Evolutionary conservation across 345 rosid genomes (phyloP).

Genomic region (Lepidium aucheri): DNA sequence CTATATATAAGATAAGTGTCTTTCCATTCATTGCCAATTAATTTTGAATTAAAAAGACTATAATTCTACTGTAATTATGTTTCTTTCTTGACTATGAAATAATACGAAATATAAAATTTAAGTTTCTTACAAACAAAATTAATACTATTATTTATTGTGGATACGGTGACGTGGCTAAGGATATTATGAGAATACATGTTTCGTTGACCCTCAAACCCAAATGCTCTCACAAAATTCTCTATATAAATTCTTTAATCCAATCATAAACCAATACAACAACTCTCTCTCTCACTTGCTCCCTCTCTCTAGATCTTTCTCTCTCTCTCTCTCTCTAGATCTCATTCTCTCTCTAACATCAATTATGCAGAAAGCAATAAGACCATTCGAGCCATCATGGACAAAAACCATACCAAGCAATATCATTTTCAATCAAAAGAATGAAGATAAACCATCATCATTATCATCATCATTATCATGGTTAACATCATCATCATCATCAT

Average conservation of each 20-base stretch:
- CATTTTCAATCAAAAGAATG: slow-evolving; percentile 7
- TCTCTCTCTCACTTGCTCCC: slow-evolving; percentile 3
- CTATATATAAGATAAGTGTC: too few relatives aligned
- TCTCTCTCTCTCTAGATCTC: neutral
- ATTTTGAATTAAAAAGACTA: too few relatives aligned
- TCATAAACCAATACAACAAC: slow-evolving; percentile 10
- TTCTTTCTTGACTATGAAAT: too few relatives aligned
- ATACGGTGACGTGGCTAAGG: slow-evolving; percentile 22
- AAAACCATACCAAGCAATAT: slow-evolving; percentile 6
- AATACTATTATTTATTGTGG: neutral
- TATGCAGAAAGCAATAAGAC: slow-evolving; percentile 27
- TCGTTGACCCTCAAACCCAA: slow-evolving; percentile 17
- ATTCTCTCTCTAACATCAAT: slow-evolving; percentile 9
- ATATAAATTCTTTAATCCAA: slow-evolving; percentile 14
- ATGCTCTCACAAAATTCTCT: slow-evolving; percentile 9
- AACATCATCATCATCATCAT: slow-evolving; percentile 16
- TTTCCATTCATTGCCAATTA: too few relatives aligned
- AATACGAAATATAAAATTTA: too few relatives aligned
- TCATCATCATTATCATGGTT: slow-evolving; percentile 12
- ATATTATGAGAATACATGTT: slow-evolving; percentile 14
- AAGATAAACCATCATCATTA: slow-evolving; percentile 18
- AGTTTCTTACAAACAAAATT: too few relatives aligned
- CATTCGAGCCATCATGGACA: slow-evolving; percentile 21
- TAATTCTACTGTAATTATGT: too few relatives aligned
- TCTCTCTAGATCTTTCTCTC: neutral